These are phyloP conservation scores for Lachnellula arida DNA, from an alignment of 2,329 filamentous ascomycete species.

Conservation along the genomic window DNA sequence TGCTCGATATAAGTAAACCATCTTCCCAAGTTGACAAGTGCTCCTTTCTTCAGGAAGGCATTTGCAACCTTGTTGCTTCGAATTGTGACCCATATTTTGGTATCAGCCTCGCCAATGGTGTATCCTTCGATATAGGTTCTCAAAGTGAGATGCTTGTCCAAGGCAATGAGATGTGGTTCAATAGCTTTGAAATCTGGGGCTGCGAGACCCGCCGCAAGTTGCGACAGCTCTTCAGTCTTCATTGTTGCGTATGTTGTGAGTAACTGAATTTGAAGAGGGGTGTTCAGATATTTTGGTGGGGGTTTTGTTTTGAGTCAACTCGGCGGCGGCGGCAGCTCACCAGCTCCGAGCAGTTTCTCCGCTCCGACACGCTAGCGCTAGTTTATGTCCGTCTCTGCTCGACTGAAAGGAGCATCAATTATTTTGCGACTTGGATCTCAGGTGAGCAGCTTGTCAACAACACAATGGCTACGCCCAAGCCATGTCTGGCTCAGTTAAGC, in stretches of 20 bases:
- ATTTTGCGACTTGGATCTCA: background rate
- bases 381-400: too few species aligned
- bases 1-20: conserved; percentile 89
- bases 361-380: conserved; percentile 10
- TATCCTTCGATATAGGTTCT: conserved; percentile 85
- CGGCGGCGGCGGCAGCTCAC: background rate
- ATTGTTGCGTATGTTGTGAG: conserved; percentile 36
- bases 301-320: conserved; percentile 2
- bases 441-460: conserved; percentile 4
- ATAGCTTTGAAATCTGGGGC: conserved; percentile 76
- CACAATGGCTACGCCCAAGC: conserved; percentile 28
- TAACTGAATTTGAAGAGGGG: conserved; percentile 8
- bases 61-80: conserved; percentile 80
- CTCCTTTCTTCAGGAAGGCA: conserved; percentile 73
- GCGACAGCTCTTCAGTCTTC: conserved; percentile 53
- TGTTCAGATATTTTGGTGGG: conserved; percentile 18
- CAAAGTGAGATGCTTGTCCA: conserved; percentile 83
- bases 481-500: conserved; percentile 32
- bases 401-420: conserved; percentile 1
- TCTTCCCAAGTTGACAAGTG: conserved; percentile 70
- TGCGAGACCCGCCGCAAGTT: conserved; percentile 46
- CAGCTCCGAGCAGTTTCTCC: conserved; percentile 10
- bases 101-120: conserved; percentile 69
- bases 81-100: conserved; percentile 77
- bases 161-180: conserved; percentile 66